These are phyloP conservation scores for Penicillium roqueforti DNA, from an alignment of 495 filamentous ascomycete species.

Conservation along the genomic window DNA sequence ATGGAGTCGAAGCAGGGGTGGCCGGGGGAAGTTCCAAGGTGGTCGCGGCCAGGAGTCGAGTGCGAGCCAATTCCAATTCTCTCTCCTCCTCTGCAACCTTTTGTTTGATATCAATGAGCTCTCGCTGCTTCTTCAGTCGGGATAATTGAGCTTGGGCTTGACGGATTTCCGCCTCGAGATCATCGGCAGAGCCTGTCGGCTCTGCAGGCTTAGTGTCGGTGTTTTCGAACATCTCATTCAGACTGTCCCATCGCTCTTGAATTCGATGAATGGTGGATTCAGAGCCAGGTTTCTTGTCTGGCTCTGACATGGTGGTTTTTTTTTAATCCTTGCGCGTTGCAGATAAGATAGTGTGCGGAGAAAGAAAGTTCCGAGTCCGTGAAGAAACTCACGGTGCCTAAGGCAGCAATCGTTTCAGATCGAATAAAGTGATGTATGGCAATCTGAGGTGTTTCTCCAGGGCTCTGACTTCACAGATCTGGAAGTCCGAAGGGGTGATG, in stretches of 20 bases:
- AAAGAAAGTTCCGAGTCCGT: conserved; percentile 2
- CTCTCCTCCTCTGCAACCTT: conserved; percentile 6
- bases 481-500: too few relatives aligned
- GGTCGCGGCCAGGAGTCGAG: background rate
- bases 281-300: background rate
- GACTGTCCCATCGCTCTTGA: background rate
- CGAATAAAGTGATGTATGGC: background rate
- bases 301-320: conserved; percentile 5
- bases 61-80: background rate
- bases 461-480: too few relatives aligned
- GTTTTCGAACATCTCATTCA: background rate
- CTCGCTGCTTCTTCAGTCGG: conserved; percentile 5
- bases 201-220: background rate
- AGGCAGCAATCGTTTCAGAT: background rate
- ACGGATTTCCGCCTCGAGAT: conserved; percentile 3
- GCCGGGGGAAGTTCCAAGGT: background rate
- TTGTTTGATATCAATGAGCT: conserved; percentile 11
- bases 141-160: conserved; percentile 6
- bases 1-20: background rate
- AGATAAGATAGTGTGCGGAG: conserved; percentile 4
- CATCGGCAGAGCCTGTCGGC: background rate
- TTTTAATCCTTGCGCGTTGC: background rate
- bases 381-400: background rate
- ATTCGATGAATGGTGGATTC: background rate
- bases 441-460: background rate